Base-by-base conservation (phyloP, 257 asterid species). In the Paulownia fortunei region DNA sequence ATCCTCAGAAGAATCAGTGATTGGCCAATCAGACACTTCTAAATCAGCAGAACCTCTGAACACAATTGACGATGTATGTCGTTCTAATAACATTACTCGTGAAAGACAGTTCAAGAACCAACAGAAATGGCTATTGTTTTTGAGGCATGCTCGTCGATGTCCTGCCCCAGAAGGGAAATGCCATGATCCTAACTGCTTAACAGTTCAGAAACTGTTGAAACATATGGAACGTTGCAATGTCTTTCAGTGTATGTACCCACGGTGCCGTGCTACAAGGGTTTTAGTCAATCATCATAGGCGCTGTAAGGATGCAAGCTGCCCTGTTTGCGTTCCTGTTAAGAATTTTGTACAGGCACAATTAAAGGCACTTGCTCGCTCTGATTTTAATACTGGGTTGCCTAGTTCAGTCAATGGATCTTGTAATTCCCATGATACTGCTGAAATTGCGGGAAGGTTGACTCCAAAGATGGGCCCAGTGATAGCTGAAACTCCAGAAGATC, bases 91-190 rank as follows among this genome's bases (percentile, higher is more conserved):
- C 74, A 80, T 84, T 72, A 81, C 83, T 80, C 97, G 88, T 49
- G 98, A 93, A 24, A 78, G 77, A 70, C 89, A 90, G 82, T 90
- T 77, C 79, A 75, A 12, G 77, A 90, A 93, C 87, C 97, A 95
- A 83, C 88, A 76, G 86, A 89, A 82, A 81, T 93, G 98, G 98
- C 85, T 96, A 69, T 84, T 96, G 69, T 96, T 93, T 86, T 75
- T 93, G 88, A 69, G 85, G 72, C 99, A 96, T 88, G 99, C 98
- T 62, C 96, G 97, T 8, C 84, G 86, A 46, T 96, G 99, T 81
- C 86, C 91, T 73, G 85, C 85, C 79, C 90, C 93, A 63, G 97
- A 84, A 85, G 98, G 99, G 80, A 90, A 88, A 86, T 96, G 99
- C 83, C 86, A 67, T 3, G 97, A 89, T 27, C 69, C 84, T 59